Evolutionary conservation across 306 rosid genomes (phyloP).

Genomic region (Psophocarpus tetragonolobus): DNA sequence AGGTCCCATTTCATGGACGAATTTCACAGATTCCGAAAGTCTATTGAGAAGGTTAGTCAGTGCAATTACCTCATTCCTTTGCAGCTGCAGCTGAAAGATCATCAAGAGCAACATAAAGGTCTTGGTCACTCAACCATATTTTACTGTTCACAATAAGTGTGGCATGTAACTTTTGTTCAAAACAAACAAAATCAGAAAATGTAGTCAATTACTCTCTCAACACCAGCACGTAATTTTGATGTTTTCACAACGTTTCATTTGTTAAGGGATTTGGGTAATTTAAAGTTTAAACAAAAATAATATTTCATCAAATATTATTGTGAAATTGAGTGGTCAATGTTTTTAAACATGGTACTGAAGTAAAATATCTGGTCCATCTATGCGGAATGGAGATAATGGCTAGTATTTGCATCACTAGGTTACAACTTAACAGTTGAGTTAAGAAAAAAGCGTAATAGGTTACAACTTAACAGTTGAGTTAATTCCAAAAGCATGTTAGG

Average conservation of each 20-base stretch:
- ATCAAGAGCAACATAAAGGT: slow-evolving; percentile 21
- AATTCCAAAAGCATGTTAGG: neutral
- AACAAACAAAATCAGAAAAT: no score
- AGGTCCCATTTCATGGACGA: slow-evolving; percentile 71
- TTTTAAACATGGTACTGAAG: no score
- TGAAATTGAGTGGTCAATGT: no score
- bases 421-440: neutral
- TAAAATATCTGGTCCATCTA: no score
- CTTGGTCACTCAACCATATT: neutral
- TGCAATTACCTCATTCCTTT: slow-evolving; percentile 94
- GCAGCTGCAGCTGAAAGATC: slow-evolving; percentile 72
- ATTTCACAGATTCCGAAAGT: slow-evolving; percentile 78
- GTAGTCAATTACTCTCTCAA: neutral
- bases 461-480: neutral
- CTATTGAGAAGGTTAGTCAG: slow-evolving; percentile 85
- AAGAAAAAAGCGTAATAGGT: no score
- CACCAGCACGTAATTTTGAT: neutral
- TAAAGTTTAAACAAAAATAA: no score
- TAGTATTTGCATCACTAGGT: neutral
- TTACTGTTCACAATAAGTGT: neutral
- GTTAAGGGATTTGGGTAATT: no score
- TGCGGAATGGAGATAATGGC: neutral
- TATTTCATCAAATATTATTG: no score
- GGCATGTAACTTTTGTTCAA: neutral
- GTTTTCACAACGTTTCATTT: neutral